Evolutionary conservation across 1,139 yeast species (phyloP), one percentile per base, ranked within the genome.

Genomic region (Tardiomyces blankii): DNA sequence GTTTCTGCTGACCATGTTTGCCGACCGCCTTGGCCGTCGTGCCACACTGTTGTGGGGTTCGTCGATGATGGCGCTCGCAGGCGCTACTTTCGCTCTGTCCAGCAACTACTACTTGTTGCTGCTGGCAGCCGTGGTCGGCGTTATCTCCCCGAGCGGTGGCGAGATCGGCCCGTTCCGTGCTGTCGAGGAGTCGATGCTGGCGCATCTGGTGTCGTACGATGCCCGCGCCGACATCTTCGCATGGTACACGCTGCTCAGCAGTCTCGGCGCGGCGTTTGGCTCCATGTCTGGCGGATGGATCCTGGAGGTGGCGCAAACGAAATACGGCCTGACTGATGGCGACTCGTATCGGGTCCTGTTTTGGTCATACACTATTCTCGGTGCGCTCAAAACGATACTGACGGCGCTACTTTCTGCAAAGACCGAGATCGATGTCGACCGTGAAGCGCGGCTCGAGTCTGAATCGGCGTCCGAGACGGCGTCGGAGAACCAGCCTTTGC

Each of bases 121-220:
- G 30, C 25, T 72, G 2, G 94, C 95, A 2, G 80, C 85, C 1
- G 68, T 73, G 5, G 50, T 78, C 44, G 86, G 86, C 38, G 77
- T 88, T 12, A 82, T 88, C 4, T 85, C 95, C 1, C 95, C 96
- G 0, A 79, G 89, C 38, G 95, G 96, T 14, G 91, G 82, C 56
- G 96, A 88, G 59, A 86, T 91, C 0, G 96, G 96, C 0, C 96
- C 96, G 0, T 88, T 88, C 64, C 82, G 85, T 58, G 79, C 94
- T 1, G 79, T 88, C 18, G 96, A 88, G 60, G 96, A 88, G 60
- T 83, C 94, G 0, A 75, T 85, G 28, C 70, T 88, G 47, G 95
- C 96, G 0, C 94, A 86, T 62, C 66, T 88, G 54, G 82, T 94
- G 0, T 78, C 82, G 0, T 72, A 72, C 43, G 72, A 70, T 43